These are phyloP conservation scores for Fraxinus albicans DNA, from an alignment of 305 asterid genomes.

Conservation along the genomic window DNA sequence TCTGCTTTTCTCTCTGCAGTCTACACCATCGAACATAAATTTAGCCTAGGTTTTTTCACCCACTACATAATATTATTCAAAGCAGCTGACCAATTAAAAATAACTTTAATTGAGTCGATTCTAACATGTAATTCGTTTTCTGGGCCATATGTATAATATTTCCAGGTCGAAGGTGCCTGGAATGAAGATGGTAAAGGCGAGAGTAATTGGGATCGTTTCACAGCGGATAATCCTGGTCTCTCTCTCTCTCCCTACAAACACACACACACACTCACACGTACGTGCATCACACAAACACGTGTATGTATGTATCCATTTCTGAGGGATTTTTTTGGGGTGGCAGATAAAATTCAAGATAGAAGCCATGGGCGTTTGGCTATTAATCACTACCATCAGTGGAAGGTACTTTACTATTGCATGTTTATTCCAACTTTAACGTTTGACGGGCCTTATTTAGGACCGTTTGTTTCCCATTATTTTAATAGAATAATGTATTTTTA, in stretches of 20 bases:
- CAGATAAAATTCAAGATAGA: not conserved
- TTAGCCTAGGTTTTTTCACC: not conserved
- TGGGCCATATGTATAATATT: not conserved
- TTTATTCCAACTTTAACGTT: not conserved
- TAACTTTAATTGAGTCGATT: not conserved
- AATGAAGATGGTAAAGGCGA: conserved; percentile 18
- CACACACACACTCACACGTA: not conserved
- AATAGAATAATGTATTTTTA: too few species aligned
- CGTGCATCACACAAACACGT: not conserved
- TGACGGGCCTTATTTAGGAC: not conserved
- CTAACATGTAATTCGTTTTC: not conserved
- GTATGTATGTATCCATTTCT: not conserved
- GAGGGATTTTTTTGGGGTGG: not conserved
- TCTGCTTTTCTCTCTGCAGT: too few species aligned
- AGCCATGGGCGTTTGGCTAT: not conserved
- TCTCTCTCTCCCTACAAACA: not conserved
- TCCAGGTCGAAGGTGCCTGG: conserved; percentile 23
- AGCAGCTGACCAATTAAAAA: not conserved
- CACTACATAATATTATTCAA: not conserved
- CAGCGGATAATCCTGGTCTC: conserved; percentile 14
- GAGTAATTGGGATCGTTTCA: conserved; percentile 24
- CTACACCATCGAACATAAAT: too few species aligned
- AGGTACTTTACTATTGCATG: not conserved
- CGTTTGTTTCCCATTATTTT: too few species aligned
- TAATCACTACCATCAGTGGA: not conserved